phyloP scores from a whole-genome alignment of 2,329 filamentous ascomycete genomes.

The Xylaria digitata region DNA sequence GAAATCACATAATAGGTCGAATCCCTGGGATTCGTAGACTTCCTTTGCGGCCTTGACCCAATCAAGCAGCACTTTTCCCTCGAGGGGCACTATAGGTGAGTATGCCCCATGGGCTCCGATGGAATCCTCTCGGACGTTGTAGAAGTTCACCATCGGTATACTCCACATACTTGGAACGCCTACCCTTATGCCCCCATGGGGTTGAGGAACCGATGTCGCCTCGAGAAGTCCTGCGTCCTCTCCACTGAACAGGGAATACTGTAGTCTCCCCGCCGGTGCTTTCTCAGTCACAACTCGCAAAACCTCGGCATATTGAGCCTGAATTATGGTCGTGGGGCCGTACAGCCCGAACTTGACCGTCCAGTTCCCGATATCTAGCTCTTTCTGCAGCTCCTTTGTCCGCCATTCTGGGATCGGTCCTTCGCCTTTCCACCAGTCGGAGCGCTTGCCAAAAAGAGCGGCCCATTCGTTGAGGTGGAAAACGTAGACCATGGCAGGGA shows the following conservation, averaged over 20 bases:
- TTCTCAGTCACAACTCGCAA: slow-evolving; percentile 50
- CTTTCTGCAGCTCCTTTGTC: slow-evolving; percentile 55
- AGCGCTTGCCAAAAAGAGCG: slow-evolving; percentile 56
- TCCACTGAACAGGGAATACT: slow-evolving; percentile 53
- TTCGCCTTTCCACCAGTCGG: slow-evolving; percentile 57
- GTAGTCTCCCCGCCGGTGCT: slow-evolving; percentile 54
- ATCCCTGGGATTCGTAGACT: slow-evolving; percentile 56
- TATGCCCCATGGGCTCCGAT: slow-evolving; percentile 54
- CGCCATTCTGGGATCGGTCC: slow-evolving; percentile 60
- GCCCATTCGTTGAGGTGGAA: slow-evolving; percentile 60
- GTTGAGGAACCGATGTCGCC: slow-evolving; percentile 49
- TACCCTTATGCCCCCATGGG: slow-evolving; percentile 52
- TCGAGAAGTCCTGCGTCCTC: slow-evolving; percentile 54
- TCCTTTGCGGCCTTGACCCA: slow-evolving; percentile 56
- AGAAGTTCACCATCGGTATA: slow-evolving; percentile 53
- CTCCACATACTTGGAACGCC: slow-evolving; percentile 53
- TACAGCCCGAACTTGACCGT: slow-evolving; percentile 59
- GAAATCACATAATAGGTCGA: slow-evolving; percentile 60
- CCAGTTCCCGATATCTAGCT: slow-evolving; percentile 58
- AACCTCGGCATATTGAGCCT: slow-evolving; percentile 58
- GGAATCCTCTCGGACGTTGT: slow-evolving; percentile 47
- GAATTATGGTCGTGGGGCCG: slow-evolving; percentile 55
- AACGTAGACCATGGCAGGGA: slow-evolving; percentile 58
- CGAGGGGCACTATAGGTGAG: slow-evolving; percentile 53
- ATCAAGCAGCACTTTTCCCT: slow-evolving; percentile 54